Evolutionary conservation across 1,284 basidiomycete genomes (phyloP).

Genomic region (Ceraceosorus bombacis): DNA sequence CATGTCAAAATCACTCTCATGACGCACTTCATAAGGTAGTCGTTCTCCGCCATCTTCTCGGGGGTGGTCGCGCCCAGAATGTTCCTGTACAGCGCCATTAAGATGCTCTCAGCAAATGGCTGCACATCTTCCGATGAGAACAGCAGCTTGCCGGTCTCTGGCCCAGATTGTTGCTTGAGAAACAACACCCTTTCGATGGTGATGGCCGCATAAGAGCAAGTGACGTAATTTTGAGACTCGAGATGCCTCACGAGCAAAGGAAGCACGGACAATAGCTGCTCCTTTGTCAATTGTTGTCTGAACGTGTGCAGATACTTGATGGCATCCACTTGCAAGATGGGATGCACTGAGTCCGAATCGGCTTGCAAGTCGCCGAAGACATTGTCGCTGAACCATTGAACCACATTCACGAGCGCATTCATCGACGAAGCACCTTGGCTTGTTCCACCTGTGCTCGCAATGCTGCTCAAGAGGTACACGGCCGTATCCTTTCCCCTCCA

Average conservation of each 20-base stretch:
- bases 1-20: constrained; percentile 91
- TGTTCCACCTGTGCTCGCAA: constrained; percentile 81
- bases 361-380: constrained; percentile 82
- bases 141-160: constrained; percentile 56
- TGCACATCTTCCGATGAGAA: constrained; percentile 80
- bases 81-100: constrained; percentile 70
- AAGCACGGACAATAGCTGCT: constrained; percentile 82
- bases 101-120: constrained; percentile 67
- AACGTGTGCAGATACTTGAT: constrained; percentile 67
- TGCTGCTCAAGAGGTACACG: constrained; percentile 84
- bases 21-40: constrained; percentile 95
- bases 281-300: constrained; percentile 89
- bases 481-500: constrained; percentile 95
- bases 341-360: constrained; percentile 57
- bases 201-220: constrained; percentile 51
- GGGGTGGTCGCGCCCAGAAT: constrained; percentile 76
- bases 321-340: constrained; percentile 89
- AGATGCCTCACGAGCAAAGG: constrained; percentile 82
- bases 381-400: constrained; percentile 88
- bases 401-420: constrained; percentile 84
- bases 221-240: constrained; percentile 48
- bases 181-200: constrained; percentile 58
- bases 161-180: constrained; percentile 61
- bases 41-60: constrained; percentile 94
- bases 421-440: constrained; percentile 55